phyloP scores from a whole-genome alignment of 2,329 filamentous ascomycete genomes.

The Microsporum audouinii region DNA sequence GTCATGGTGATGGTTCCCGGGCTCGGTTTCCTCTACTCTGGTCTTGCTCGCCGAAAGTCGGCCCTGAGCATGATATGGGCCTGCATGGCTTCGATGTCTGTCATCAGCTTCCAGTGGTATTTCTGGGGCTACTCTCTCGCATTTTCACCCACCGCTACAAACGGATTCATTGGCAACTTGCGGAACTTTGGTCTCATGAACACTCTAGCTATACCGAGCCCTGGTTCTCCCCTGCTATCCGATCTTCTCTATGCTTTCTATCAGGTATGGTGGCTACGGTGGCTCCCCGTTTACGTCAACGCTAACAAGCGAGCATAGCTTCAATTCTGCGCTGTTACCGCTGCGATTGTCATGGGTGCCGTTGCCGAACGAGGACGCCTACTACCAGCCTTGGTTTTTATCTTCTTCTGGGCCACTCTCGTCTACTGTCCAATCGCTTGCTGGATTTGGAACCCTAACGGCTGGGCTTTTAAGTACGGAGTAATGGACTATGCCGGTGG shows the following conservation, averaged over 20 bases:
- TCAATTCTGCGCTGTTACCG: conserved; percentile 94
- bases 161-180: conserved; percentile 84
- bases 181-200: conserved; percentile 80
- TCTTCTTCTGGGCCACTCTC: conserved; percentile 90
- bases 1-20: conserved; percentile 94
- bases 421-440: conserved; percentile 95
- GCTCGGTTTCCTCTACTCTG: conserved; percentile 94
- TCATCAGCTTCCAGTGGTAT: conserved; percentile 97
- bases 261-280: conserved; percentile 46
- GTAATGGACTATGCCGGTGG: conserved; percentile 94
- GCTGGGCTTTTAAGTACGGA: conserved; percentile 83
- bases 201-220: conserved; percentile 71
- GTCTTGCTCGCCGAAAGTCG: conserved; percentile 93
- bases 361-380: conserved; percentile 90
- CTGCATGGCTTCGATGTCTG: conserved; percentile 82
- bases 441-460: conserved; percentile 93
- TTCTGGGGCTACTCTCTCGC: conserved; percentile 98
- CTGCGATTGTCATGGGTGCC: conserved; percentile 79
- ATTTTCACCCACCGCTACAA: conserved; percentile 70
- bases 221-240: conserved; percentile 76
- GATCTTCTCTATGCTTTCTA: conserved; percentile 91
- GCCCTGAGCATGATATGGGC: conserved; percentile 96
- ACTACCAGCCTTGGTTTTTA: conserved; percentile 87
- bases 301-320: conserved; percentile 45
- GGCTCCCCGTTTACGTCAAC: neutral